A percentile compares a stretch with the other conserved stretches of the same genome.
Evolutionary conservation across 1,284 basidiomycete genomes (phyloP).

Genomic region (Ustilago tritici): DNA sequence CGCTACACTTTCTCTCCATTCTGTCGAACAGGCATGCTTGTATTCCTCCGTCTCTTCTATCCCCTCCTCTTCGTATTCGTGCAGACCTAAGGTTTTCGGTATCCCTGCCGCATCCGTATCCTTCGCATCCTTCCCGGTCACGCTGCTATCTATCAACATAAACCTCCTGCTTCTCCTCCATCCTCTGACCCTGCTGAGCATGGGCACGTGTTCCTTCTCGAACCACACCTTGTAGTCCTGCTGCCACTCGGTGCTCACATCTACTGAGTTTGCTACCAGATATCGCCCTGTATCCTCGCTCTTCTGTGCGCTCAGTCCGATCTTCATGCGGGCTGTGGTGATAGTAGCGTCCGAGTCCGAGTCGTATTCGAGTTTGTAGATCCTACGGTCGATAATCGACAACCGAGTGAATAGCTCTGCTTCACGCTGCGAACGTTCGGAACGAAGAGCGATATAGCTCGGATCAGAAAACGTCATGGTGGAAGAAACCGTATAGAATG

Average conservation of each 20-base stretch:
- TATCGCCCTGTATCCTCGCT: constrained; percentile 18
- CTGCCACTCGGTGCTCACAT: constrained; percentile 18
- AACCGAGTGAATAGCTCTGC: constrained; percentile 68
- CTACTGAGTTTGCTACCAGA: constrained; percentile 52
- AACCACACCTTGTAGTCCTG: constrained; percentile 59
- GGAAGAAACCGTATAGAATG: constrained; percentile 68
- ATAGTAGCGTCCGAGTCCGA: constrained; percentile 18
- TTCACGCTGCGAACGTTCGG: constrained; percentile 65
- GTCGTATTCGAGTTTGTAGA: constrained; percentile 64
- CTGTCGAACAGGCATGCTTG: constrained; percentile 37
- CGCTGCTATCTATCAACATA: constrained; percentile 55
- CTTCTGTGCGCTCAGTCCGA: constrained; percentile 25
- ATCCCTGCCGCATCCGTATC: constrained; percentile 21
- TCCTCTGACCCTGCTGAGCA: constrained; percentile 52
- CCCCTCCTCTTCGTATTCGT: constrained; percentile 38
- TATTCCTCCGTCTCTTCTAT: constrained; percentile 39
- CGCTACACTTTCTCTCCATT: constrained; percentile 44
- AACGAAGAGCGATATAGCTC: constrained; percentile 63
- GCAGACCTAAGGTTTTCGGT: constrained; percentile 44
- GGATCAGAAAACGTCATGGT: constrained; percentile 65
- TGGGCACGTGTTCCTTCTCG: constrained; percentile 44
- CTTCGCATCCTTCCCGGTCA: constrained; percentile 32
- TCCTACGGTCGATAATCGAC: constrained; percentile 69
- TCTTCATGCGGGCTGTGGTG: neutral
- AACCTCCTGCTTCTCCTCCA: constrained; percentile 60